Conservation (phyloP, 140 eudicot species). For the Oenanthe javanica region DNA sequence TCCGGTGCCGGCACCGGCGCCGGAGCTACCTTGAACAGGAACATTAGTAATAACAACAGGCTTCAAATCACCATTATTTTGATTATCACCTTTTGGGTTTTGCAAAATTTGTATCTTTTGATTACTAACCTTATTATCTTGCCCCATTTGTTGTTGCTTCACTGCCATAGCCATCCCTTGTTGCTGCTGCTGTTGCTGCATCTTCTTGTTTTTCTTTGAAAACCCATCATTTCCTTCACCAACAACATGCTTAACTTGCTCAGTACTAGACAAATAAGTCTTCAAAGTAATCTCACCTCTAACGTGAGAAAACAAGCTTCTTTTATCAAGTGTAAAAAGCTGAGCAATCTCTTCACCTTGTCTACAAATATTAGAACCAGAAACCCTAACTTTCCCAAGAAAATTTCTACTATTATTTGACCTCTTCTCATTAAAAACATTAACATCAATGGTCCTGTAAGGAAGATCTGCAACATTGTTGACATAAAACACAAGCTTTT, state of each 20-base stretch:
- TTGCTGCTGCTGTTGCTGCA: conserved; percentile 41
- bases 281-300: conserved; percentile 78
- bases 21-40: conserved; percentile 41
- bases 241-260: conserved; percentile 42
- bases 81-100: conserved; percentile 30
- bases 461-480: conserved; percentile 76
- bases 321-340: conserved; percentile 70
- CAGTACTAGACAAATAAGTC: conserved; percentile 49
- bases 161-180: conserved; percentile 35
- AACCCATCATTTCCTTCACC: conserved; percentile 16
- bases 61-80: conserved; percentile 46
- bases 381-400: conserved; percentile 71
- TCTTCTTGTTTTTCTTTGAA: conserved; percentile 47
- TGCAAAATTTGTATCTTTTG: conserved; percentile 28
- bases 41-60: conserved; percentile 64
- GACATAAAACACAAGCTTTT: conserved; percentile 76
- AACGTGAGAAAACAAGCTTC: conserved; percentile 80
- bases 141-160: conserved; percentile 31
- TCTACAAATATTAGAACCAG: conserved; percentile 58
- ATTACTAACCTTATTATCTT: conserved; percentile 37
- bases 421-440: conserved; percentile 71
- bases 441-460: conserved; percentile 68
- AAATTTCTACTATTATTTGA: conserved; percentile 76
- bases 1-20: conserved; percentile 14
- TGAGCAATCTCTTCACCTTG: conserved; percentile 63